phyloP scores from a whole-genome alignment of 2,329 filamentous ascomycete genomes.

The Pseudodiploospora longispora region DNA sequence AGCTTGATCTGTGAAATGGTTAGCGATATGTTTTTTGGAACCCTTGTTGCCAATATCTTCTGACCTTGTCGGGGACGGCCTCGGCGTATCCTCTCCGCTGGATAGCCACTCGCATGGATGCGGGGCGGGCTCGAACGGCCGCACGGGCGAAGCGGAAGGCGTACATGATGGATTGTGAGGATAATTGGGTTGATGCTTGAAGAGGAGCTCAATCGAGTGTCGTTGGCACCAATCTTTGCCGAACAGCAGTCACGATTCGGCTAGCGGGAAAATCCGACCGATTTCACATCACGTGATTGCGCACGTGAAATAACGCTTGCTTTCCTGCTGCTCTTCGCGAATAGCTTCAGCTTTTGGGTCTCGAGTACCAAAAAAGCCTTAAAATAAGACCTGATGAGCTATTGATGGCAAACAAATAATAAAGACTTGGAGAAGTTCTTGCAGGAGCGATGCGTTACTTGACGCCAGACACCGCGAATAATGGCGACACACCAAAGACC shows the following conservation, averaged over 20 bases:
- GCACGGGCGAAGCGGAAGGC: slow-evolving; percentile 85
- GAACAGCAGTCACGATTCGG: slow-evolving; percentile 33
- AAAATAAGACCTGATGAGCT: no score
- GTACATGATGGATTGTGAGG: slow-evolving; percentile 67
- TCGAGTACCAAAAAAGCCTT: no score
- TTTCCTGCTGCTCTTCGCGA: no score
- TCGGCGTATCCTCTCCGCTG: slow-evolving; percentile 90
- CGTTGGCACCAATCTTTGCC: slow-evolving; percentile 41
- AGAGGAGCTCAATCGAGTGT: slow-evolving; percentile 30
- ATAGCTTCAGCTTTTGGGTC: no score
- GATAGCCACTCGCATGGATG: slow-evolving; percentile 64
- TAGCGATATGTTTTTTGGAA: slow-evolving; percentile 3
- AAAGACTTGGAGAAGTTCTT: no score
- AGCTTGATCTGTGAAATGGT: slow-evolving; percentile 68
- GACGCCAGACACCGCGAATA: no score
- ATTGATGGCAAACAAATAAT: no score
- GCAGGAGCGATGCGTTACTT: no score
- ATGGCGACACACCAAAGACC: no score
- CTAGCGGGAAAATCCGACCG: slow-evolving; percentile 31
- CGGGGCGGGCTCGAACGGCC: slow-evolving; percentile 76
- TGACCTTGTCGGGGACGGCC: slow-evolving; percentile 73
- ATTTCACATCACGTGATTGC: slow-evolving; percentile 19
- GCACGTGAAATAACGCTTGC: slow-evolving; percentile 21
- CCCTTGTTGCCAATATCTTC: slow-evolving; percentile 18
- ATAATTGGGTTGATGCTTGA: slow-evolving; percentile 43